Evolutionary conservation across 371 early-diverging fungal species (phyloP).

Genomic region (Dinochytrium kinnereticum): DNA sequence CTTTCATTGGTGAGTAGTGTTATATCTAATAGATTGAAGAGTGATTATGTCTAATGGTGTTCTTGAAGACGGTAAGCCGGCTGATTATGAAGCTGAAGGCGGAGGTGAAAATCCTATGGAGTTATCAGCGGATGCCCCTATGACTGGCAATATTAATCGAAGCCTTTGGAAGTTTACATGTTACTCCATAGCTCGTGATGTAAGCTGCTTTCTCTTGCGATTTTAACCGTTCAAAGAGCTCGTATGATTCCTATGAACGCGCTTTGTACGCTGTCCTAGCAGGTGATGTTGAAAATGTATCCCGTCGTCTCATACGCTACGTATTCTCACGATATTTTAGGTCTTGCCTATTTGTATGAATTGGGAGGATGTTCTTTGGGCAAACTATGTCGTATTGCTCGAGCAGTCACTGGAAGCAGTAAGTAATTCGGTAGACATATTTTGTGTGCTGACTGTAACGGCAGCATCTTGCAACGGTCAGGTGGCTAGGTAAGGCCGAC

Average conservation of each 20-base stretch:
- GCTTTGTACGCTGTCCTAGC: constrained; percentile 61
- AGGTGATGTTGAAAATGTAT: constrained; percentile 60
- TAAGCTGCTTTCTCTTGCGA: constrained; percentile 11
- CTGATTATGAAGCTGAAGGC: constrained; percentile 3
- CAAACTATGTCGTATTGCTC: constrained; percentile 36
- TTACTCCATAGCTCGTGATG: constrained; percentile 56
- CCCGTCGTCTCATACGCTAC: neutral
- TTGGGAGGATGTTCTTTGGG: constrained; percentile 61
- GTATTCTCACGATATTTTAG: constrained; percentile 22
- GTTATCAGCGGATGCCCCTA: constrained; percentile 17
- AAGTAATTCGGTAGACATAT: neutral
- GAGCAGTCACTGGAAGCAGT: constrained; percentile 23
- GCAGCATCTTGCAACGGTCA: constrained; percentile 15
- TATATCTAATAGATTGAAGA: too few species aligned
- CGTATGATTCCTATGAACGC: constrained; percentile 59
- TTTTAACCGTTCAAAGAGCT: constrained; percentile 23
- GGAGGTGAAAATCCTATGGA: constrained; percentile 28
- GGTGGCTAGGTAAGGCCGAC: neutral
- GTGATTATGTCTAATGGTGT: too few species aligned
- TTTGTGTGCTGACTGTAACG: neutral
- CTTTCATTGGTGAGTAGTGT: constrained; percentile 43
- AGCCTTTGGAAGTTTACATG: constrained; percentile 67
- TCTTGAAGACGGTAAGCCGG: neutral
- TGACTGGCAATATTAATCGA: constrained; percentile 61
- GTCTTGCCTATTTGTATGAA: constrained; percentile 49